phyloP scores from a whole-genome alignment of 306 rosid genomes.

The Lupinus albus region DNA sequence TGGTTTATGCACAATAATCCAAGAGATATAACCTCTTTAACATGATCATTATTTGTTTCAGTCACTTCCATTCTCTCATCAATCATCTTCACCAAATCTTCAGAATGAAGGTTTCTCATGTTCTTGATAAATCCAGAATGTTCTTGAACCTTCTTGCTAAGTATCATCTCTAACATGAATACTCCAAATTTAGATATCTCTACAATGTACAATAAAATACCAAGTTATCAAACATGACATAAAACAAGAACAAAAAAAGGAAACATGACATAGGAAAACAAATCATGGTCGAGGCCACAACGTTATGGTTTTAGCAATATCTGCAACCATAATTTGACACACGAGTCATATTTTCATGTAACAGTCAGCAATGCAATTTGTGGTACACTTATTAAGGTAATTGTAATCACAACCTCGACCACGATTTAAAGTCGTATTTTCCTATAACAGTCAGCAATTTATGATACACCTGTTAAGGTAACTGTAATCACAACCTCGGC shows the following conservation, averaged over 20 bases:
- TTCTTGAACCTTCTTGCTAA: slow-evolving; percentile 41
- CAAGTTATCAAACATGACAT: slow-evolving; percentile 14
- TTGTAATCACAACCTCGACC: too few relatives aligned
- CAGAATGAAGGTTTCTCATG: slow-evolving; percentile 50
- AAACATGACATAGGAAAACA: slow-evolving; percentile 1
- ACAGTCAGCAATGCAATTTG: too few relatives aligned
- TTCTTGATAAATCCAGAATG: slow-evolving; percentile 47
- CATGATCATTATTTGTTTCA: slow-evolving; percentile 47
- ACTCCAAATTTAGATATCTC: slow-evolving; percentile 62
- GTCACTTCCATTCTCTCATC: slow-evolving; percentile 55
- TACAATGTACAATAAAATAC: slow-evolving; percentile 31
- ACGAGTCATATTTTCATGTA: too few relatives aligned
- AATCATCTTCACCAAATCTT: slow-evolving; percentile 45
- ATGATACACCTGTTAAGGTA: too few relatives aligned
- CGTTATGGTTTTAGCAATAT: too few relatives aligned
- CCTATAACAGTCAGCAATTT: too few relatives aligned
- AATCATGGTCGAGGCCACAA: neutral
- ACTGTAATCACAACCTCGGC: too few relatives aligned
- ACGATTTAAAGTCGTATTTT: too few relatives aligned
- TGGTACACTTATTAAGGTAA: too few relatives aligned
- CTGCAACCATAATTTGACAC: too few relatives aligned
- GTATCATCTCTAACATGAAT: slow-evolving; percentile 56
- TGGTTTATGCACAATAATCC: slow-evolving; percentile 60
- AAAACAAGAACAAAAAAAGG: neutral
- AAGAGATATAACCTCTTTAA: slow-evolving; percentile 44